Conservation (phyloP, 2,329 filamentous ascomycete genomes). For the Apiospora malaysiana region DNA sequence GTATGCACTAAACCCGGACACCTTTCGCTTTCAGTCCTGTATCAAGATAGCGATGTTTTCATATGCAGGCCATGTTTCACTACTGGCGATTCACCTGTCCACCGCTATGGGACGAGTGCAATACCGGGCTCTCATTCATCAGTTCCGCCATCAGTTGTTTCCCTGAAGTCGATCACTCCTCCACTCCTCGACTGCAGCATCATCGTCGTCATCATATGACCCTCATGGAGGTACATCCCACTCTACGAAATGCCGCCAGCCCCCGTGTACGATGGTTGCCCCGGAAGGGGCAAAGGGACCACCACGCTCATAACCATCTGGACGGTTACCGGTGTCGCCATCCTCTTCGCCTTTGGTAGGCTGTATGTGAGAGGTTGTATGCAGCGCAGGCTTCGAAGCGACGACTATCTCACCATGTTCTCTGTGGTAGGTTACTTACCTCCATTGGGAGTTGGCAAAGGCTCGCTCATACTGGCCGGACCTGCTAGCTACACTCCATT, state of each 20-base stretch:
- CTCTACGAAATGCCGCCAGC: neutral
- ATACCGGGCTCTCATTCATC: too few relatives aligned
- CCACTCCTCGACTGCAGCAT: neutral
- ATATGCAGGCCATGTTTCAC: neutral
- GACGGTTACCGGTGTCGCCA: conserved; percentile 37
- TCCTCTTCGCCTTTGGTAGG: conserved; percentile 37
- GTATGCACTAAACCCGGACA: neutral
- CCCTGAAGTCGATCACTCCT: neutral
- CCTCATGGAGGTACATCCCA: neutral
- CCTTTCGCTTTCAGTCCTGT: neutral
- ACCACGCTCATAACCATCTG: conserved; percentile 40
- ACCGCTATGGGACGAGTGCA: neutral
- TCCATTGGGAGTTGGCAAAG: neutral
- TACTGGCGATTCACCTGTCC: neutral
- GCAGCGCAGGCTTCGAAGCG: conserved; percentile 40
- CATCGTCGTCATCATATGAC: too few relatives aligned
- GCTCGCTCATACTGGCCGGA: neutral
- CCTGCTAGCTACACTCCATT: neutral
- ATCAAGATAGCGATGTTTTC: neutral
- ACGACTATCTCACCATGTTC: conserved; percentile 45
- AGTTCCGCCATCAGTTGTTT: neutral
- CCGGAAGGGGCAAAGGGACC: conserved; percentile 32
- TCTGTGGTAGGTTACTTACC: conserved; percentile 37
- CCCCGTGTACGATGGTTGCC: neutral
- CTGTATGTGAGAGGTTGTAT: conserved; percentile 39